These are phyloP conservation scores for Bremia lactucae DNA, from an alignment of 352 stramenopile genomes.

Conservation along the genomic window DNA sequence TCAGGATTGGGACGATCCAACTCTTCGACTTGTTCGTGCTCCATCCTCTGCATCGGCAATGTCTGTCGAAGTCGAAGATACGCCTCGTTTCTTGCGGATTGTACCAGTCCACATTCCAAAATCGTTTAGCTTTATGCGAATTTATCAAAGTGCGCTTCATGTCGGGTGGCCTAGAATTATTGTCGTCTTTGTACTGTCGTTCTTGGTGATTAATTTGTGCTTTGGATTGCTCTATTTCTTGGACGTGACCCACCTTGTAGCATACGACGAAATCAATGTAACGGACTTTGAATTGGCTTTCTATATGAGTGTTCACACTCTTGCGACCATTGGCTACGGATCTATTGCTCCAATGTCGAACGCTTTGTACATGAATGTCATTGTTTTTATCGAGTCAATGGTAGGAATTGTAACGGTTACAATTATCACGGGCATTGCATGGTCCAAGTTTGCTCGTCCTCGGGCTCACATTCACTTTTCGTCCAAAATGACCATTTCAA, in stretches of 20 bases:
- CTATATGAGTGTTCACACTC: slow-evolving; percentile 76
- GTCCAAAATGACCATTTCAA: slow-evolving; percentile 47
- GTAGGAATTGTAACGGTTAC: slow-evolving; percentile 65
- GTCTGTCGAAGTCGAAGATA: slow-evolving; percentile 73
- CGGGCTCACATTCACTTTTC: slow-evolving; percentile 80
- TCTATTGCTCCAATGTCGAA: slow-evolving; percentile 41
- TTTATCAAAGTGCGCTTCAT: slow-evolving; percentile 73
- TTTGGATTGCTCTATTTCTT: slow-evolving; percentile 64
- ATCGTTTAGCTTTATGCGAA: slow-evolving; percentile 67
- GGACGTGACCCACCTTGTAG: slow-evolving; percentile 20
- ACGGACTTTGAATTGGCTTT: slow-evolving; percentile 56
- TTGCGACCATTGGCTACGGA: slow-evolving; percentile 74
- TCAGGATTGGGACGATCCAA: slow-evolving; percentile 1
- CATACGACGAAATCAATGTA: slow-evolving; percentile 39
- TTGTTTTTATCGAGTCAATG: slow-evolving; percentile 69
- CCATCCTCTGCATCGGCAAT: slow-evolving; percentile 25
- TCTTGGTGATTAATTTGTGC: slow-evolving; percentile 46
- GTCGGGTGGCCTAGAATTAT: slow-evolving; percentile 62
- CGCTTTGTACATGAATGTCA: slow-evolving; percentile 64
- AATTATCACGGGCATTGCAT: slow-evolving; percentile 81
- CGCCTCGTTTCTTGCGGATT: slow-evolving; percentile 65
- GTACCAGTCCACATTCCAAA: slow-evolving; percentile 65
- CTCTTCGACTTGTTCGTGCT: slow-evolving; percentile 1
- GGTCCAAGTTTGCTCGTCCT: slow-evolving; percentile 76
- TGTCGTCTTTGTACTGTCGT: slow-evolving; percentile 56